A percentile compares a stretch with the other conserved stretches of the same genome.
Evolutionary conservation across 495 filamentous ascomycete species (phyloP).

Genomic region (Evansstolkia leycettana): DNA sequence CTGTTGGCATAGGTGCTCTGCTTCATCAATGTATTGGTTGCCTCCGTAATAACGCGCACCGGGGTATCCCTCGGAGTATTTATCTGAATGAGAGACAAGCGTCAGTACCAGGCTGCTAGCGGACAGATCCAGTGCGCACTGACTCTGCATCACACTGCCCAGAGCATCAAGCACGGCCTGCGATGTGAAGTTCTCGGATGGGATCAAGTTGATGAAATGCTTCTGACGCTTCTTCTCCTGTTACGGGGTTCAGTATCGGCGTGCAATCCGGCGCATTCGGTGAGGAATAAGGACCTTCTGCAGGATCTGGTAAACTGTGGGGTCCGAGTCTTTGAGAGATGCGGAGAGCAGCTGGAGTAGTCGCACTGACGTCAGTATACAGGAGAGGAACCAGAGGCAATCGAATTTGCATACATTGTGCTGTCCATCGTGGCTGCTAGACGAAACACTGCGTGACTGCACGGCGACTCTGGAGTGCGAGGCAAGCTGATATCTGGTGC

Average conservation of each 20-base stretch:
- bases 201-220: slow-evolving; percentile 97
- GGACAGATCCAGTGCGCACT: slow-evolving; percentile 13
- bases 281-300: slow-evolving; percentile 53
- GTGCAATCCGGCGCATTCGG: neutral
- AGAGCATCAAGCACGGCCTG: slow-evolving; percentile 93
- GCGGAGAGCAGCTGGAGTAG: slow-evolving; percentile 61
- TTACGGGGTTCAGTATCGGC: slow-evolving; percentile 6
- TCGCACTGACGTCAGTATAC: slow-evolving; percentile 1
- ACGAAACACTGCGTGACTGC: slow-evolving; percentile 27
- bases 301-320: slow-evolving; percentile 72
- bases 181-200: slow-evolving; percentile 97
- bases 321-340: slow-evolving; percentile 73
- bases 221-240: slow-evolving; percentile 93
- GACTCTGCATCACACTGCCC: slow-evolving; percentile 98
- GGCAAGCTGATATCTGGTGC: slow-evolving; percentile 6
- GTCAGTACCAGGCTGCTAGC: slow-evolving; percentile 3
- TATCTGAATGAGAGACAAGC: slow-evolving; percentile 46
- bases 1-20: slow-evolving; percentile 80
- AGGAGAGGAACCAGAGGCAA: neutral
- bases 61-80: slow-evolving; percentile 97
- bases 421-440: slow-evolving; percentile 27
- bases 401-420: slow-evolving; percentile 21
- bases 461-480: slow-evolving; percentile 8
- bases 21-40: slow-evolving; percentile 88
- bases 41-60: slow-evolving; percentile 96